Percentiles rank a stretch among this genome's conserved stretches.
Evolutionary conservation across 2,329 filamentous ascomycete genomes (phyloP).

Genomic region (Sclerotinia borealis): DNA sequence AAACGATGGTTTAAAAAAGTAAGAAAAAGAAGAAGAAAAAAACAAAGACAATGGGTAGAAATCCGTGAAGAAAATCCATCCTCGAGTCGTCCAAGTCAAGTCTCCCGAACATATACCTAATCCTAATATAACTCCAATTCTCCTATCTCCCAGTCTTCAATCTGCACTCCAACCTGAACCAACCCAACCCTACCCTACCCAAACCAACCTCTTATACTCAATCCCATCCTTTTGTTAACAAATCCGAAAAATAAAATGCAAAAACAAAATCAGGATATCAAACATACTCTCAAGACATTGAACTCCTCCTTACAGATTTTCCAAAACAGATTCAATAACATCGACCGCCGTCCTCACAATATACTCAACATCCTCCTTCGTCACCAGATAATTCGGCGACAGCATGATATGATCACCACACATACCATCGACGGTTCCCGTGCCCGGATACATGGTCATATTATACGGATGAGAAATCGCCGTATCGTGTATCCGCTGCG

Average conservation of each 20-base stretch:
- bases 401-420: slow-evolving; percentile 57
- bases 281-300: no score
- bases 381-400: slow-evolving; percentile 54
- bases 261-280: not conserved
- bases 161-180: not conserved
- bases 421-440: slow-evolving; percentile 49
- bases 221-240: not conserved
- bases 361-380: slow-evolving; percentile 44
- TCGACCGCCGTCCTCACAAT: slow-evolving; percentile 41
- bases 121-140: slow-evolving; percentile 1
- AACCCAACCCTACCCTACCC: not conserved
- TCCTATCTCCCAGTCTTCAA: not conserved
- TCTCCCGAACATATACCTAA: not conserved
- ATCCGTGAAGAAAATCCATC: not conserved
- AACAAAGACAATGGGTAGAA: not conserved
- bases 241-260: not conserved
- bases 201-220: not conserved
- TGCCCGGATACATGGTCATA: slow-evolving; percentile 55
- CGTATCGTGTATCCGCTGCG: slow-evolving; percentile 44
- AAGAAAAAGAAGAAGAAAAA: no score
- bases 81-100: no score
- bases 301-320: not conserved
- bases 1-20: not conserved
- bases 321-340: slow-evolving; percentile 25
- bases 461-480: slow-evolving; percentile 36